Evolutionary conservation across 2,329 filamentous ascomycete species (phyloP).

Genomic region (Fusarium sp.): DNA sequence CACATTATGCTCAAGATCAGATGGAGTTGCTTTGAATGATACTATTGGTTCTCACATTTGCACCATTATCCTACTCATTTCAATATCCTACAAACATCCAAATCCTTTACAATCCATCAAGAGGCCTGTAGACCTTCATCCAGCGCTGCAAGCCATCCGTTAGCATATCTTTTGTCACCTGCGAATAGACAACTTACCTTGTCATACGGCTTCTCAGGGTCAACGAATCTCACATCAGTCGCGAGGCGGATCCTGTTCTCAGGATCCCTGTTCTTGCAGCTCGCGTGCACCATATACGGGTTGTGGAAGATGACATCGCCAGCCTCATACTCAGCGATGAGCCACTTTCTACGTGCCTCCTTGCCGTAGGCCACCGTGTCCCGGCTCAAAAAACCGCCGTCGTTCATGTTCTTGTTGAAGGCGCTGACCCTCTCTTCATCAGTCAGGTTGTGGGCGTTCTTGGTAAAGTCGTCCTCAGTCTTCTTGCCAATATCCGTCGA

Average conservation of each 20-base stretch:
- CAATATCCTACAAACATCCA: not conserved
- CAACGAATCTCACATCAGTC: conserved; percentile 8
- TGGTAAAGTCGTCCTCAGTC: conserved; percentile 22
- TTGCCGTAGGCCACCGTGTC: conserved; percentile 19
- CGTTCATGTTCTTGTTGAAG: conserved; percentile 28
- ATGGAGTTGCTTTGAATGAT: not conserved
- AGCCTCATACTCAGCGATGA: conserved; percentile 23
- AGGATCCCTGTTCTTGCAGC: conserved; percentile 22
- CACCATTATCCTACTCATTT: not conserved
- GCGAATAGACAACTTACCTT: not conserved
- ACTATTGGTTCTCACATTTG: not conserved
- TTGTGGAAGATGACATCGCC: conserved; percentile 28
- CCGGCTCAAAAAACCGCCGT: conserved; percentile 20
- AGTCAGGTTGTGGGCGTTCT: conserved; percentile 5
- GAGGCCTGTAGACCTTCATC: conserved; percentile 1
- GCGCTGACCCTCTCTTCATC: conserved; percentile 22
- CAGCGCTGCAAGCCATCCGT: not conserved
- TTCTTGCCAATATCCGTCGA: conserved; percentile 21
- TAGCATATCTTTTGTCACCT: not conserved
- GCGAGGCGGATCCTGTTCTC: conserved; percentile 16
- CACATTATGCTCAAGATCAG: not conserved
- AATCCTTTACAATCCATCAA: not conserved
- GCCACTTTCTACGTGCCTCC: conserved; percentile 18
- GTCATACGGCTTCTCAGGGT: not conserved
- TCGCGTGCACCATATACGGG: conserved; percentile 21